Evolutionary conservation across 1,284 basidiomycete genomes (phyloP).

Genomic region (Pascua guehoae): DNA sequence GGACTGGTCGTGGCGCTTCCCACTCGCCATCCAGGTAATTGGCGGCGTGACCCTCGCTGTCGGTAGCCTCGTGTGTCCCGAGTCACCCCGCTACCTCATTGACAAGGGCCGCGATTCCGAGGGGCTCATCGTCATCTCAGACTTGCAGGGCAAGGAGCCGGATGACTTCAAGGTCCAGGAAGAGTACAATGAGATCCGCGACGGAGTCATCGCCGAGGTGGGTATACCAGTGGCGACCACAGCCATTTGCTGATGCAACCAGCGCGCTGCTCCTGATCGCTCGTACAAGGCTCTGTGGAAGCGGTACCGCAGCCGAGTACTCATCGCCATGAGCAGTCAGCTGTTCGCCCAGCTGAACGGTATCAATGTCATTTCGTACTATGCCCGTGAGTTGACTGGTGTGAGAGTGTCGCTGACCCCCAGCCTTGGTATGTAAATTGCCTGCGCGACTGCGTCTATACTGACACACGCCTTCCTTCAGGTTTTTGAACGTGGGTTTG

Average conservation of each 20-base stretch:
- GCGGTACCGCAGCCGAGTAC: constrained; percentile 79
- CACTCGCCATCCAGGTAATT: constrained; percentile 79
- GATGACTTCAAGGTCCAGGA: constrained; percentile 67
- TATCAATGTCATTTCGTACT: constrained; percentile 92
- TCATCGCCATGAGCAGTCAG: constrained; percentile 97
- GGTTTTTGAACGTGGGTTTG: constrained; percentile 71
- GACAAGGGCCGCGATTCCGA: constrained; percentile 81
- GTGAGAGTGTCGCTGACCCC: background rate
- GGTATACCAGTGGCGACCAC: constrained; percentile 20
- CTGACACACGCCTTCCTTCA: constrained; percentile 54
- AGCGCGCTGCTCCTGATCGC: constrained; percentile 70
- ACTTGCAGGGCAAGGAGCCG: constrained; percentile 83
- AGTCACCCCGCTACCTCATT: constrained; percentile 90
- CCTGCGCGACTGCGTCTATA: constrained; percentile 7
- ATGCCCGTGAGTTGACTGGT: constrained; percentile 60
- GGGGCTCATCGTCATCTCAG: constrained; percentile 82
- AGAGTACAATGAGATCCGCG: constrained; percentile 91
- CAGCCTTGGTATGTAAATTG: constrained; percentile 43
- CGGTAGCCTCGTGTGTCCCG: constrained; percentile 84
- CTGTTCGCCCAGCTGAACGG: constrained; percentile 95
- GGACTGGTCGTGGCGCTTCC: constrained; percentile 76
- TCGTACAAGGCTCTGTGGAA: constrained; percentile 83
- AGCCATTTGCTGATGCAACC: background rate
- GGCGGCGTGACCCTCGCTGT: constrained; percentile 78
- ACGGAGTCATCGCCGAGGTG: constrained; percentile 77